These are phyloP conservation scores for Pisolithus orientalis DNA, from an alignment of 768 basidiomycete genomes.

Conservation along the genomic window DNA sequence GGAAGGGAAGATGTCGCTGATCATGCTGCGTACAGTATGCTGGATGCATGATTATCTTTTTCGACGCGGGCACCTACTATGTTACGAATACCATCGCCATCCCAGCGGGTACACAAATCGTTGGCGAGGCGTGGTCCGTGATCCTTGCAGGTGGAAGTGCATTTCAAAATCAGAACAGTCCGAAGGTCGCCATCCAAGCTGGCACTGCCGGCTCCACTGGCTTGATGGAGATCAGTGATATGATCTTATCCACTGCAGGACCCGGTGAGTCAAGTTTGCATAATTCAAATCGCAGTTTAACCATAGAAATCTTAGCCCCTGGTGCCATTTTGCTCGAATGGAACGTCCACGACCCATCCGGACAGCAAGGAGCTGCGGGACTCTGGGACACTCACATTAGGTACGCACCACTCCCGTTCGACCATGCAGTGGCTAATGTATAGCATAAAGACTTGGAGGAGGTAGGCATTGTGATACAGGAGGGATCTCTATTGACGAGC, in stretches of 20 bases:
- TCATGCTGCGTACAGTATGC: constrained; percentile 25
- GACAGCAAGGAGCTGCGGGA: constrained; percentile 41
- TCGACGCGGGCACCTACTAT: constrained; percentile 42
- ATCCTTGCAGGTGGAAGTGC: constrained; percentile 35
- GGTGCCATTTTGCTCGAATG: constrained; percentile 44
- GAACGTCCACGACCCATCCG: constrained; percentile 50
- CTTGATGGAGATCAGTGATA: constrained; percentile 38
- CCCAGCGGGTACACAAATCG: constrained; percentile 37
- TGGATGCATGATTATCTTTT: constrained; percentile 44
- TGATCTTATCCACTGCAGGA: constrained; percentile 37
- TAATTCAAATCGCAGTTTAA: background rate
- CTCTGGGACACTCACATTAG: constrained; percentile 43
- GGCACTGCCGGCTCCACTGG: constrained; percentile 33
- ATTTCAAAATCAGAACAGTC: constrained; percentile 32
- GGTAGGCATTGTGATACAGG: constrained; percentile 4
- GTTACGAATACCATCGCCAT: constrained; percentile 39
- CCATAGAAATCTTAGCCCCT: constrained; percentile 10
- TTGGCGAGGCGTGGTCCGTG: constrained; percentile 42
- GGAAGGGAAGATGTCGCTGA: background rate
- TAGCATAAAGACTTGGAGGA: constrained; percentile 12
- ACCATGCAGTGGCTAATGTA: background rate
- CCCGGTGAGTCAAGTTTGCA: constrained; percentile 20
- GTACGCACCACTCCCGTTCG: background rate
- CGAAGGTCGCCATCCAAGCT: constrained; percentile 34
- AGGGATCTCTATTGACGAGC: background rate